Base-by-base conservation (phyloP, 1,284 basidiomycete species). In the Fomitopsis pinicola region DNA sequence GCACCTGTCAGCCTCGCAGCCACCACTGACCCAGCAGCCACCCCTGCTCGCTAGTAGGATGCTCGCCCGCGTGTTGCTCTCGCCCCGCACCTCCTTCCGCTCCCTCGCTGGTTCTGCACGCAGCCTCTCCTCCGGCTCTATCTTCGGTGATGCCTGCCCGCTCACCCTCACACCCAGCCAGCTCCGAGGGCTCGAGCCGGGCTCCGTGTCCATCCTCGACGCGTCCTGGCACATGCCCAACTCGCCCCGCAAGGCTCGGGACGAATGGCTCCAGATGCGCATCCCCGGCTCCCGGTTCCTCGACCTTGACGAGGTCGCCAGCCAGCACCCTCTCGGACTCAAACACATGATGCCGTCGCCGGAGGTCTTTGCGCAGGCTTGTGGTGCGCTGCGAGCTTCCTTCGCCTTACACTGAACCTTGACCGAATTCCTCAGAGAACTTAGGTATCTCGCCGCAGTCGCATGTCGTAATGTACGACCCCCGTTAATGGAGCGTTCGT, bases 261-360 rank as follows among this genome's bases (percentile, higher is more conserved):
- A 83, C 33, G 94, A 95, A 72, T 95, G 85, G 65, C 68, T 77
- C 14, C 70, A 76, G n/a, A 85, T 83, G 62, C 84, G 91, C 42
- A 84, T 98, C 40, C 91, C 90, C 5, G 80, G 82, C 6, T 87
- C 95, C 0, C 84, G 82, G 35, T 93, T 90, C 69, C 83, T 96
- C 68, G 90, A 97, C 73, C 80, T 98, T 42, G 96, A 97, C 73
- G 80, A 86, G 55, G 88, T 92, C 26, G 86, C 90, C 2, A 85
- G 82, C 62, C 71, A 82, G 9, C 82, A 89, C 70, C 79, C 87
- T 69, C 80, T 95, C 5, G 90, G 89, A 14, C 78, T 98, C 19
- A 91, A 91, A 68, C 96, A 98, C 76, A 98, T 98, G 95, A 89
- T 98, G 83, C 97, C 97, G 4, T 76, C 80, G 19, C 78, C 78